These are phyloP conservation scores for Tolypocladium amazonense DNA, from an alignment of 2,329 filamentous ascomycete species.

Conservation along the genomic window DNA sequence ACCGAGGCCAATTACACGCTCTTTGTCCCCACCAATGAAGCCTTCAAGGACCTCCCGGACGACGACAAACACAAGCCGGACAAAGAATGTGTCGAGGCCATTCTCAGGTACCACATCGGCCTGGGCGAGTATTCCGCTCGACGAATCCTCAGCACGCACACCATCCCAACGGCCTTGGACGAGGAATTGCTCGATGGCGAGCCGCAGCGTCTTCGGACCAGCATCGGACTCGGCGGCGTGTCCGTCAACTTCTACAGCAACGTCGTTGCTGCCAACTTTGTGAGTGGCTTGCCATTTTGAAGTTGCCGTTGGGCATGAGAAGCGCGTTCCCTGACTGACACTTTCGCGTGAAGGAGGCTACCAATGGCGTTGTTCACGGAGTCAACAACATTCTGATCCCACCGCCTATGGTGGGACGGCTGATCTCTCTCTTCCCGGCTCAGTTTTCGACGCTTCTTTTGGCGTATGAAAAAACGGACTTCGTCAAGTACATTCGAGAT, in stretches of 20 bases:
- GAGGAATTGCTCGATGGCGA: slow-evolving; percentile 49
- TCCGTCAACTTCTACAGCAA: slow-evolving; percentile 69
- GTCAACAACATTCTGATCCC: slow-evolving; percentile 68
- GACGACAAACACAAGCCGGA: slow-evolving; percentile 45
- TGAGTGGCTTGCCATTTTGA: slow-evolving; percentile 25
- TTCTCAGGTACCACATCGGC: slow-evolving; percentile 68
- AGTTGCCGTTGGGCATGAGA: neutral
- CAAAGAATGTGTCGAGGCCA: slow-evolving; percentile 57
- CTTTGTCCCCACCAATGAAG: slow-evolving; percentile 68
- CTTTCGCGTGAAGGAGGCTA: slow-evolving; percentile 40
- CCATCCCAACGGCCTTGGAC: slow-evolving; percentile 58
- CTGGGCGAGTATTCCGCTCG: slow-evolving; percentile 55
- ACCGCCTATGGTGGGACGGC: slow-evolving; percentile 48
- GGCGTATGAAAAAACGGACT: slow-evolving; percentile 62
- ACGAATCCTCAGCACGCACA: slow-evolving; percentile 58
- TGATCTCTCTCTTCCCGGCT: slow-evolving; percentile 54
- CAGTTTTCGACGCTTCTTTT: slow-evolving; percentile 72
- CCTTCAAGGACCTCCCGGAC: slow-evolving; percentile 54
- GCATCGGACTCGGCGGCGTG: slow-evolving; percentile 51
- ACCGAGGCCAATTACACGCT: slow-evolving; percentile 67
- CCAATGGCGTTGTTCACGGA: slow-evolving; percentile 74
- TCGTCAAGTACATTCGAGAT: slow-evolving; percentile 50
- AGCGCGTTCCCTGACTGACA: slow-evolving; percentile 1
- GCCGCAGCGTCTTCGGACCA: slow-evolving; percentile 62
- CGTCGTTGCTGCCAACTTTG: slow-evolving; percentile 60